Percentiles rank a stretch among this genome's conserved stretches.
These are phyloP conservation scores for Lagenidium giganteum DNA, from an alignment of 352 stramenopile species.

Conservation along the genomic window DNA sequence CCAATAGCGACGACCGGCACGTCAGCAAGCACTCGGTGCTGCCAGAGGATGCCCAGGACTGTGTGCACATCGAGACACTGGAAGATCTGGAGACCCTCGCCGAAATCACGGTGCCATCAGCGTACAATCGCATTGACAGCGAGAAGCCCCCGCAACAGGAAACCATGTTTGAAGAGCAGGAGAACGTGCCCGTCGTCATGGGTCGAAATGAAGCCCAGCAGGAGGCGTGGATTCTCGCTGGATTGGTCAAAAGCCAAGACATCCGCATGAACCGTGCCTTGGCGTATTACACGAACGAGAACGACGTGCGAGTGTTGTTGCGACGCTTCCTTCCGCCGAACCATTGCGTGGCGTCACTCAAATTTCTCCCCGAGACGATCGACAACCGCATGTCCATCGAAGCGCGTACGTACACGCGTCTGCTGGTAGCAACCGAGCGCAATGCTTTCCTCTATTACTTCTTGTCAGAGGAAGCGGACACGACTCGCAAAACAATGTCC, in stretches of 20 bases:
- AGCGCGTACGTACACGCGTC: slow-evolving; percentile 65
- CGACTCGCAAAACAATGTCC: slow-evolving; percentile 69
- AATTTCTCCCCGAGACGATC: slow-evolving; percentile 80
- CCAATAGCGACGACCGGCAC: slow-evolving; percentile 4
- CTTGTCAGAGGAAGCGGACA: slow-evolving; percentile 60
- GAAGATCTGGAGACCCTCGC: slow-evolving; percentile 45
- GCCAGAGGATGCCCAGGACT: slow-evolving; percentile 38
- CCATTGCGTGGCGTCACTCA: slow-evolving; percentile 56
- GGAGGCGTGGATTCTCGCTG: slow-evolving; percentile 68
- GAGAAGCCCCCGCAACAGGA: slow-evolving; percentile 38
- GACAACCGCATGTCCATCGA: slow-evolving; percentile 75
- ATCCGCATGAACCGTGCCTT: slow-evolving; percentile 79
- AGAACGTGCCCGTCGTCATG: slow-evolving; percentile 58
- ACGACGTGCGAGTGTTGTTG: slow-evolving; percentile 64
- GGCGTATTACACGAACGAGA: slow-evolving; percentile 59
- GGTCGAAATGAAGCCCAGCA: slow-evolving; percentile 68
- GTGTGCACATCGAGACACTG: slow-evolving; percentile 28
- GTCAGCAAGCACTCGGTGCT: slow-evolving; percentile 7
- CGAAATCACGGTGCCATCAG: slow-evolving; percentile 47
- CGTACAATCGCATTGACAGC: slow-evolving; percentile 36
- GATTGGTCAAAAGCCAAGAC: slow-evolving; percentile 66
- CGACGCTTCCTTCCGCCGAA: slow-evolving; percentile 73
- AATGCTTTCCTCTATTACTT: slow-evolving; percentile 84
- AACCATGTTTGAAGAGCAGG: slow-evolving; percentile 46
- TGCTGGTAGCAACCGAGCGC: slow-evolving; percentile 57